A percentile compares a stretch with the other conserved stretches of the same genome.
These are phyloP conservation scores for Corymbia citriodora DNA, from an alignment of 441 rosid genomes.

Conservation along the genomic window DNA sequence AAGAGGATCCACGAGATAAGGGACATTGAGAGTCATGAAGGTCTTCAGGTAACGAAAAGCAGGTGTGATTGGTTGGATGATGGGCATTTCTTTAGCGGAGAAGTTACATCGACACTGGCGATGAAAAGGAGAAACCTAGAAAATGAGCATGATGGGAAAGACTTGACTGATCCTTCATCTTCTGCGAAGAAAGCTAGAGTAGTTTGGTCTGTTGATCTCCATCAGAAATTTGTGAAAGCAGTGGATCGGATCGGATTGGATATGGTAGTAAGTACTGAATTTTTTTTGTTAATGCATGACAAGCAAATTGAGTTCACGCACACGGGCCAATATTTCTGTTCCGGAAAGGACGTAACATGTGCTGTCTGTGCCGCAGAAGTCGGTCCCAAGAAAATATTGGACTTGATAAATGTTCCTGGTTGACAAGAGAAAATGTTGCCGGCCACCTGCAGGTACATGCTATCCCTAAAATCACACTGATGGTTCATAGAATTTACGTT, in stretches of 20 bases:
- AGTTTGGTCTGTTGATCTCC: slow-evolving; percentile 62
- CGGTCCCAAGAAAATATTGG: slow-evolving; percentile 69
- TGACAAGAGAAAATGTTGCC: slow-evolving; percentile 75
- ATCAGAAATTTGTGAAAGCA: slow-evolving; percentile 63
- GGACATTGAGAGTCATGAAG: slow-evolving; percentile 39
- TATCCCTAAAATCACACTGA: neutral
- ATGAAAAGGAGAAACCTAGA: slow-evolving; percentile 52
- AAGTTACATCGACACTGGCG: slow-evolving; percentile 17
- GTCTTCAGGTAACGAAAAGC: slow-evolving; percentile 35
- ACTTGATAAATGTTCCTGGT: slow-evolving; percentile 74
- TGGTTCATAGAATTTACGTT: neutral
- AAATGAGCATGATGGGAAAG: slow-evolving; percentile 44
- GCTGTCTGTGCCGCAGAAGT: slow-evolving; percentile 62
- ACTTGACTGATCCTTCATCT: slow-evolving; percentile 28
- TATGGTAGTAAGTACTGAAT: slow-evolving; percentile 44
- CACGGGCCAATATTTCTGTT: neutral
- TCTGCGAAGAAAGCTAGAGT: slow-evolving; percentile 59
- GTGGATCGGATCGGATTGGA: slow-evolving; percentile 59
- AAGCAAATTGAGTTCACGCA: neutral
- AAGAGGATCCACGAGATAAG: slow-evolving; percentile 44
- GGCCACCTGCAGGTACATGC: slow-evolving; percentile 62
- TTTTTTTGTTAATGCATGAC: neutral
- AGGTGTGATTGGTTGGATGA: slow-evolving; percentile 42
- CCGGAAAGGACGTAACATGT: slow-evolving; percentile 26
- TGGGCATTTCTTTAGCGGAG: slow-evolving; percentile 33